A percentile compares a stretch with the other conserved stretches of the same genome.
phyloP scores from a whole-genome alignment of 805 yeast species.

The Phaffomyces thermotolerans region DNA sequence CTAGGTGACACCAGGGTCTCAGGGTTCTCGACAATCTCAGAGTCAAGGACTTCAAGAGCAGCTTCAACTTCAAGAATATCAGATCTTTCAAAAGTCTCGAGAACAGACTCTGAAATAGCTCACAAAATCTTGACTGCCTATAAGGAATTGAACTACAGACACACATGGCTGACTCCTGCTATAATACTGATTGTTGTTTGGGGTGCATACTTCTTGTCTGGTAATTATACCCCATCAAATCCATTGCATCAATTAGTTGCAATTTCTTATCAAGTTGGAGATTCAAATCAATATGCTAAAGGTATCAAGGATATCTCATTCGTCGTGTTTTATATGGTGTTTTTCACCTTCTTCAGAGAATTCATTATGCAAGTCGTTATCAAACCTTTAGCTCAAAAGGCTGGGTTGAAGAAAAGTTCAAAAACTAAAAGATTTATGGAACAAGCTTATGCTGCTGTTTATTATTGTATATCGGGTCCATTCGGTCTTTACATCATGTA shows the following conservation, averaged over 20 bases:
- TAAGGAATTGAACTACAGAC: constrained; percentile 48
- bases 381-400: constrained; percentile 55
- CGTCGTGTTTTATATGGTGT: constrained; percentile 71
- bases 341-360: constrained; percentile 87
- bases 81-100: constrained; percentile 25
- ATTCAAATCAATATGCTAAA: constrained; percentile 72
- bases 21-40: constrained; percentile 59
- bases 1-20: constrained; percentile 70
- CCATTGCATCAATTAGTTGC: constrained; percentile 56
- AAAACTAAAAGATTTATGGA: constrained; percentile 84
- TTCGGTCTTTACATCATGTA: constrained; percentile 86
- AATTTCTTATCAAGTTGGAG: constrained; percentile 56
- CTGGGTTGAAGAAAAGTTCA: constrained; percentile 40
- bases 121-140: constrained; percentile 50
- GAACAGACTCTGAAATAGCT: constrained; percentile 45
- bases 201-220: constrained; percentile 44
- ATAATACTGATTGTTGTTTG: constrained; percentile 37
- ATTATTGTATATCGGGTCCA: constrained; percentile 77
- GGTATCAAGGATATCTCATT: constrained; percentile 79
- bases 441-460: constrained; percentile 79
- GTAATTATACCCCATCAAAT: constrained; percentile 51
- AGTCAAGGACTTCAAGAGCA: constrained; percentile 35
- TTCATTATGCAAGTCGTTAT: constrained; percentile 79
- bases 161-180: constrained; percentile 69
- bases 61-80: constrained; percentile 31